phyloP scores from a whole-genome alignment of 2,329 filamentous ascomycete genomes.

The Ophiocordyceps polyrhachis-furcata region DNA sequence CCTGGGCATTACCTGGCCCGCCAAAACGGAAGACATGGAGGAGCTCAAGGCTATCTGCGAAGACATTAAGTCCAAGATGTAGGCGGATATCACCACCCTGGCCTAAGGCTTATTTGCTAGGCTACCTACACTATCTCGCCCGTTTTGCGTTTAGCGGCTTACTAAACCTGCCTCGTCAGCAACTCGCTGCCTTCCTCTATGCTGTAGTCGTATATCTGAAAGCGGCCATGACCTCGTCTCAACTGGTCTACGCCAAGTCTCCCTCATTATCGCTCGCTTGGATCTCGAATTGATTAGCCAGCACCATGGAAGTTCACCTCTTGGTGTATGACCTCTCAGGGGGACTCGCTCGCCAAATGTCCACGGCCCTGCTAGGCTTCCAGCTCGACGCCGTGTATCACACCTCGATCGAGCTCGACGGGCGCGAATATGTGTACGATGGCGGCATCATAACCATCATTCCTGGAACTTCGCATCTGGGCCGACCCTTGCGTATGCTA shows the following conservation, averaged over 20 bases:
- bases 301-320: slow-evolving; percentile 52
- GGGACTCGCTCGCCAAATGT: slow-evolving; percentile 37
- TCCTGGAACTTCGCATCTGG: slow-evolving; percentile 74
- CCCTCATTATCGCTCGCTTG: background rate
- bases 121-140: no score
- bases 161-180: no score
- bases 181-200: no score
- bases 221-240: no score
- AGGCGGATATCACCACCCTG: slow-evolving; percentile 7
- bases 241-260: background rate
- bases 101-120: background rate
- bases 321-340: slow-evolving; percentile 62
- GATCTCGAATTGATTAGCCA: background rate
- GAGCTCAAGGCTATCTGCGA: slow-evolving; percentile 61
- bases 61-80: slow-evolving; percentile 84
- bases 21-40: slow-evolving; percentile 59
- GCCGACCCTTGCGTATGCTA: slow-evolving; percentile 59
- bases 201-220: no score
- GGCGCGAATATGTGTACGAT: slow-evolving; percentile 83
- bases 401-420: slow-evolving; percentile 69
- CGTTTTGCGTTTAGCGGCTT: no score
- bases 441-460: slow-evolving; percentile 66
- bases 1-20: slow-evolving; percentile 63
- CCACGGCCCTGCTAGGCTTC: slow-evolving; percentile 31
- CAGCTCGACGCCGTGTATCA: slow-evolving; percentile 87